Evolutionary conservation across 768 basidiomycete species (phyloP), one percentile per base, ranked within the genome.

Genomic region (Leucocoprinus sp.): DNA sequence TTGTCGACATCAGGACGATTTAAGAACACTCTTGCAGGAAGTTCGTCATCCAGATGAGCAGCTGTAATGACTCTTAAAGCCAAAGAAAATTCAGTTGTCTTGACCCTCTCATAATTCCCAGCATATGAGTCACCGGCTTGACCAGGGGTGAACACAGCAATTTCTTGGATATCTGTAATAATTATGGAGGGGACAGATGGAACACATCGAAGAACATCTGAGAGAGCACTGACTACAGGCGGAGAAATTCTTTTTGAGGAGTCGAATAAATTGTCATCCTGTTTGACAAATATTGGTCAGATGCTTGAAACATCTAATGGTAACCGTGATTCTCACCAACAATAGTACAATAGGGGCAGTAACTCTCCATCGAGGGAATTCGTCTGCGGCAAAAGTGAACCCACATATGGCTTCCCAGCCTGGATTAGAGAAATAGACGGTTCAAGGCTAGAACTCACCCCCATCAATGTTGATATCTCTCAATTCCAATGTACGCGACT

Each of bases 401-500:
- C 48, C 51, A 24, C 28, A 44, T 18, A 48, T 26, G 3, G 42
- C 48, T 50, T 29, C 33, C n/a, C 24, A 36, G 31, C 24, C 15
- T 42, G n/a, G n/a, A 11, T 48, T 6, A 31, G 46, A n/a, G 33
- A 18, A 12, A 23, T 37, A 17, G 34, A 17, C 24, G 18, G 18
- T 19, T 19, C 17, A 15, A 37, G 26, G 15, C 14, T 17, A 18
- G 9, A 8, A 39, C 56, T 48, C 31, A 55, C 52, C 39, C 37
- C 55, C 24, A 18, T 50, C 50, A 33, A 57, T 36, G 27, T 49
- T 43, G 11, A 57, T 14, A 34, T 2, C 34, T 19, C n/a, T 39
- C 40, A n/a, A 46, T 50, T 27, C 52, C 28, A 52, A 57, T 52
- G n/a, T n/a, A n/a, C n/a, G n/a, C 23, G 52, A 54, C 8, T n/a